phyloP scores from a whole-genome alignment of 768 basidiomycete genomes.

The Rhizopogon salebrosus region DNA sequence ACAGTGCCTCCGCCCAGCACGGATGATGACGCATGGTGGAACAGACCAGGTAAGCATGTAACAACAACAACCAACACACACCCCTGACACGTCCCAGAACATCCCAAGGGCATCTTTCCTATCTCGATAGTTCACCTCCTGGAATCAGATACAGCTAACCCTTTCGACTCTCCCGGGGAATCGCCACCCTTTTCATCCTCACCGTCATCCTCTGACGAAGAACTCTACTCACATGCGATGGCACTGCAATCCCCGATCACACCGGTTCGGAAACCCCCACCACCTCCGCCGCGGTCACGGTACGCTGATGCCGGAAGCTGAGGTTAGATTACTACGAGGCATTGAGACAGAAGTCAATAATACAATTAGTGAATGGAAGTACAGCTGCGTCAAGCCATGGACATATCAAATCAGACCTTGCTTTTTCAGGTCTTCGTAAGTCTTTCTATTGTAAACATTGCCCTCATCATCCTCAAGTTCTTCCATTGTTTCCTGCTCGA shows the following conservation, averaged over 20 bases:
- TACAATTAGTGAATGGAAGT: constrained; percentile 3
- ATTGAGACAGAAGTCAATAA: constrained; percentile 3
- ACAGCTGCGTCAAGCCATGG: background rate
- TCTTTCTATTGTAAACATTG: constrained; percentile 97
- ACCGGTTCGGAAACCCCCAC: constrained; percentile 28
- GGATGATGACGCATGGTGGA: constrained; percentile 78
- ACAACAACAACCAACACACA: background rate
- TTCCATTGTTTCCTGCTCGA: constrained; percentile 92
- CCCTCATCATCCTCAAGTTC: constrained; percentile 98
- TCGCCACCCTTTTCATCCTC: constrained; percentile 68
- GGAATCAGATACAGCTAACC: constrained; percentile 39
- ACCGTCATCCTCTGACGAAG: constrained; percentile 81
- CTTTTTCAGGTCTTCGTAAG: constrained; percentile 95
- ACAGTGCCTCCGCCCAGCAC: constrained; percentile 84
- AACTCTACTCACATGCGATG: constrained; percentile 70
- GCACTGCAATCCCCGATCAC: constrained; percentile 65
- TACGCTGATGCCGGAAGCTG: constrained; percentile 4
- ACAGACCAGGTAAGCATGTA: constrained; percentile 49
- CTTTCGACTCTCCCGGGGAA: constrained; percentile 66
- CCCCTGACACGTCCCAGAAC: constrained; percentile 33
- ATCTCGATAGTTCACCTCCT: constrained; percentile 33
- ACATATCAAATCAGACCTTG: constrained; percentile 73
- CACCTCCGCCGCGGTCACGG: constrained; percentile 19
- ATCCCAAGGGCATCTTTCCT: constrained; percentile 52
- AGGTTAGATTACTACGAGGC: constrained; percentile 1